phyloP scores from a whole-genome alignment of 441 rosid species.

The Erodium trifolium region DNA sequence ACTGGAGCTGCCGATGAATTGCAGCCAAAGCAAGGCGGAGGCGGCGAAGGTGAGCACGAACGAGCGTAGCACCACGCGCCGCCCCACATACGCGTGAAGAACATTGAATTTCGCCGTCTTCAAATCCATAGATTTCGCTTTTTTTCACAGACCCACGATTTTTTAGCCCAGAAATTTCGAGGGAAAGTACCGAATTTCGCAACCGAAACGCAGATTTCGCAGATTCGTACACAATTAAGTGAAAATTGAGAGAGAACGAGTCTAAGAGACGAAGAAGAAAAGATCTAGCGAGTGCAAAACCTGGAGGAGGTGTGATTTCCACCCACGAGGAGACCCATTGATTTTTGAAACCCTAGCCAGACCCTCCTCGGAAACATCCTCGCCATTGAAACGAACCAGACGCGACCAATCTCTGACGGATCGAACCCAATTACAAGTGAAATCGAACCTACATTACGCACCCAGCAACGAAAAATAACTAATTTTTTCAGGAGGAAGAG shows the following conservation, averaged over 20 bases:
- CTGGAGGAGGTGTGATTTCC: slow-evolving; percentile 82
- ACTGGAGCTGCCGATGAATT: slow-evolving; percentile 23
- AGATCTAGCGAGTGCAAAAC: slow-evolving; percentile 64
- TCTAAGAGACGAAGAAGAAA: slow-evolving; percentile 13
- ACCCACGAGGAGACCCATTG: slow-evolving; percentile 82
- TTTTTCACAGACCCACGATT: background rate
- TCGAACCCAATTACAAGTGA: too few relatives aligned
- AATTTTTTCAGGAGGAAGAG: background rate
- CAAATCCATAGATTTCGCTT: slow-evolving; percentile 33
- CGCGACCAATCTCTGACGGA: background rate
- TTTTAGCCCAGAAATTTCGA: background rate
- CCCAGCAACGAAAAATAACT: background rate
- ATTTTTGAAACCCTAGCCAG: slow-evolving; percentile 53
- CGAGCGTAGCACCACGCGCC: slow-evolving; percentile 41
- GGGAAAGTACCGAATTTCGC: background rate
- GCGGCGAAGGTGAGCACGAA: slow-evolving; percentile 29
- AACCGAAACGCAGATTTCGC: background rate
- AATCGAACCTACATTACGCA: slow-evolving; percentile 3
- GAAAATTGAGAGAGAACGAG: slow-evolving; percentile 22
- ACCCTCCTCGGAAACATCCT: slow-evolving; percentile 46
- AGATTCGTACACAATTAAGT: background rate
- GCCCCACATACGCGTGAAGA: slow-evolving; percentile 31
- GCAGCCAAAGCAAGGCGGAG: slow-evolving; percentile 36
- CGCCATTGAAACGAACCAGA: slow-evolving; percentile 28
- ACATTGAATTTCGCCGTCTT: slow-evolving; percentile 37